Evolutionary conservation across 2,329 filamentous ascomycete species (phyloP), one percentile per base, ranked within the genome.

Genomic region (Exophiala lecanii-corni): DNA sequence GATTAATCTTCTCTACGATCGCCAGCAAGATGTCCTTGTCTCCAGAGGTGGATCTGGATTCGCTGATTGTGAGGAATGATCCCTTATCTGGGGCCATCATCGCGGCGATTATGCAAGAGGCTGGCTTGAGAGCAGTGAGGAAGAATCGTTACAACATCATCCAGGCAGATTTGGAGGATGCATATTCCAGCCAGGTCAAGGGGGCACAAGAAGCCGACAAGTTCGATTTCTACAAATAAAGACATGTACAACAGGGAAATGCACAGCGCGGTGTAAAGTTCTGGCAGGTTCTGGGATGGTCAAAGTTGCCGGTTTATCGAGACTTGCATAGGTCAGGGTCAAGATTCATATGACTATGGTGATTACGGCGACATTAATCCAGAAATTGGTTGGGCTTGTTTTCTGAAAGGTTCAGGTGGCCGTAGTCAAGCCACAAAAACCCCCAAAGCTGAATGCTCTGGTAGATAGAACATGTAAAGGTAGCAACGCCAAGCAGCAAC

Each of bases 111-210:
- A 98, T 98, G 92, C 92, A 98, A 68, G 92, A 98, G 71, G 92
- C 92, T 21, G 92, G 92, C 55, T 75, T 98, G 56, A 80, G 89
- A 55, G 91, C 91, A 18, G 91, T 97, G 53, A 79, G 91, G 59
- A 97, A 96, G 81, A 97, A 98, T 70, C 76, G 92, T 59, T 98
- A 98, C 71, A 97, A 98, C 69, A 98, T 98, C 65, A 97, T 98
- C 60, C 92, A 98, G 73, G 81, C 78, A 51, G 92, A 98, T 69
- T 73, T 98, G 52, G 92, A 98, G 68, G 92, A 97, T 66, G 92
- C 92, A 33, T 98, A 98, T 68, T 89, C 89, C 28, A 87, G 83
- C 69, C 92, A 98, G 67, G 92, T 98, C 61, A 97, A 97, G 81
- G 87, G 79, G 26, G 76, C 78, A 36, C 74, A 79, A 50, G 81